Evolutionary conservation across 768 basidiomycete genomes (phyloP).

Genomic region (Boletellus sp.): DNA sequence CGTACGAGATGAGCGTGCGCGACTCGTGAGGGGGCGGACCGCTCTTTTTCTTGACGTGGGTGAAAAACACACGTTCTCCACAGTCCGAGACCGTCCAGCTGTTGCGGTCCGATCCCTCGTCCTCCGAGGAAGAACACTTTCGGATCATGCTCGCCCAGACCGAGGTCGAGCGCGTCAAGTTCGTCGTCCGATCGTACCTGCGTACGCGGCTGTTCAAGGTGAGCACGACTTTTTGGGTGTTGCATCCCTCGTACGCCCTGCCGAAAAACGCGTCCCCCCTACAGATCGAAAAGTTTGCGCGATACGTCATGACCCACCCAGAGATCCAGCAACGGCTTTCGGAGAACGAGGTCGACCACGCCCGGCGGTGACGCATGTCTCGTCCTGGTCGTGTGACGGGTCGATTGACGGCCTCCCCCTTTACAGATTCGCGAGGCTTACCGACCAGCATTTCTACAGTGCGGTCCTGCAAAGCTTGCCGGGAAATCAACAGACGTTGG

Average conservation of each 20-base stretch:
- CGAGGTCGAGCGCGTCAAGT: slow-evolving; percentile 92
- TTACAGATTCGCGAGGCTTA: slow-evolving; percentile 66
- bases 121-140: slow-evolving; percentile 91
- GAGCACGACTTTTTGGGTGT: slow-evolving; percentile 1
- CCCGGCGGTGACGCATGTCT: slow-evolving; percentile 51
- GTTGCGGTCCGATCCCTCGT: slow-evolving; percentile 74
- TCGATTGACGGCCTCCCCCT: background rate
- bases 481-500: slow-evolving; percentile 67
- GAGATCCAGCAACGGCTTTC: slow-evolving; percentile 77
- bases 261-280: background rate
- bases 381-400: background rate
- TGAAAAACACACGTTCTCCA: background rate
- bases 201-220: slow-evolving; percentile 87
- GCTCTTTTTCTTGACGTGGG: slow-evolving; percentile 3
- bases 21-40: background rate
- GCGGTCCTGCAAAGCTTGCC: slow-evolving; percentile 84
- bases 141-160: slow-evolving; percentile 91
- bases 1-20: no score
- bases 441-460: slow-evolving; percentile 74
- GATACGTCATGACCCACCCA: slow-evolving; percentile 68
- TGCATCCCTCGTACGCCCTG: background rate
- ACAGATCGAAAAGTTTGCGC: slow-evolving; percentile 87
- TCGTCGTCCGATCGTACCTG: slow-evolving; percentile 85
- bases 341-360: slow-evolving; percentile 77
- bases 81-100: slow-evolving; percentile 78